Base-by-base conservation (phyloP, 768 basidiomycete species). In the Exsudoporus frostii region DNA sequence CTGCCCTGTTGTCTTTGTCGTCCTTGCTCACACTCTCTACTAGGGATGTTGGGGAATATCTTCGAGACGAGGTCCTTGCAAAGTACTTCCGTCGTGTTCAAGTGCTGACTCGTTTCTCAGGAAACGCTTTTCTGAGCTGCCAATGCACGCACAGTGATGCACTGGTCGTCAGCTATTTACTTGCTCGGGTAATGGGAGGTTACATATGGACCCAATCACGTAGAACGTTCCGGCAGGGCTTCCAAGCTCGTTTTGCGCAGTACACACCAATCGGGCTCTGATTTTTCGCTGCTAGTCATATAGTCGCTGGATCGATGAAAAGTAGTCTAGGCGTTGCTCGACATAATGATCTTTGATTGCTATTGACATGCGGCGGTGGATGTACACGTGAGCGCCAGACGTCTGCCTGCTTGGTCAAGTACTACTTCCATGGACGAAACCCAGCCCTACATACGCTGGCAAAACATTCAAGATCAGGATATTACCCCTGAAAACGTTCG, bases 21-120 rank as follows among this genome's bases (percentile, higher is more conserved):
- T 45, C 48, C 27, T 48, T 39, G 48, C 45, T 64, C 37, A 55
- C 49, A 20, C 48, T 32, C 19, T 48, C 7, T 8, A 41, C 44
- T 65, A 97, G 93, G 44, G 97, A 99, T 71, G 92, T 98, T 22
- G 97, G 97, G 52, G 97, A 99, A 76, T 99, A 98, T 69, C 75
- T 99, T 29, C 86, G 97, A 62, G 97, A 99, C 67, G 97, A 98
- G 79, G 95, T 91, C 54, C 64, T 74, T 64, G 22, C 36, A 2
- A 53, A 20, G 17, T 7, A 11, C 22, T 56, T 15, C 32, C 45
- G 29, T 9, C 17, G 20, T 24, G 24, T 47, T 58, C 40, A 51
- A 46, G 39, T 44, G 29, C 59, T 70, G 37, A 67, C 36, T 15
- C 14, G 0, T 40, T 52, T 52, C 32, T 37, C 54, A 89, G 90